Base-by-base conservation (phyloP, 1,139 yeast species). In the Suhomyces chickasaworum region DNA sequence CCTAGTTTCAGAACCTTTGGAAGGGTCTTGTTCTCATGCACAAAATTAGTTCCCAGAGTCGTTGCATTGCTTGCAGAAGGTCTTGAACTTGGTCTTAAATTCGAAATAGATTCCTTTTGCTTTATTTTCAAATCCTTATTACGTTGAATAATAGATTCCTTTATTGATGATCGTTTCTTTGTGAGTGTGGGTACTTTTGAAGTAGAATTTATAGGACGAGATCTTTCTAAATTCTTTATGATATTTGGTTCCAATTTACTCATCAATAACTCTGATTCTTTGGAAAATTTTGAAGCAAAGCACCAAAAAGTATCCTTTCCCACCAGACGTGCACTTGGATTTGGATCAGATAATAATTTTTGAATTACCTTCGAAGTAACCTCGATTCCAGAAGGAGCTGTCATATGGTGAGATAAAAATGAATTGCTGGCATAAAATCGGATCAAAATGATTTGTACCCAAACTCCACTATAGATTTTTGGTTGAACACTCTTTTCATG, bases 221-320 rank as follows among this genome's bases (percentile, higher is more conserved):
- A 72, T 53, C 83, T 72, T 40, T 71, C 75, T 23, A 75, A 56
- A 0, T 69, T 76, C 46, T 64, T 70, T 1, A 69, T 66, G 2
- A 69, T 59, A 42, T 67, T 72, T 0, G 73, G 51, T 18, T 75
- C 79, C 31, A 74, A 54, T 39, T 52, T 62, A 33, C 81, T 80
- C 8, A 87, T 64, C 1, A 89, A 77, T 46, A 71, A 75, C 43
- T 75, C 78, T 0, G 82, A 77, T 32, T 78, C 79, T 1, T 69
- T 50, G 66, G 87, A 62, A 73, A 66, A 68, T 32, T 64, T 57
- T 7, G 73, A 72, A 54, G 77, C 75, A 50, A 81, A 78, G 17
- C 80, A 72, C 97, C 97, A 90, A 58, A 79, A 91, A 0, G 90
- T 76, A 8, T 73, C 71, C 59, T 96, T 78, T 68, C 87, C 88